Conservation (phyloP, 2,329 filamentous ascomycete genomes). For the Talaromyces sp. region DNA sequence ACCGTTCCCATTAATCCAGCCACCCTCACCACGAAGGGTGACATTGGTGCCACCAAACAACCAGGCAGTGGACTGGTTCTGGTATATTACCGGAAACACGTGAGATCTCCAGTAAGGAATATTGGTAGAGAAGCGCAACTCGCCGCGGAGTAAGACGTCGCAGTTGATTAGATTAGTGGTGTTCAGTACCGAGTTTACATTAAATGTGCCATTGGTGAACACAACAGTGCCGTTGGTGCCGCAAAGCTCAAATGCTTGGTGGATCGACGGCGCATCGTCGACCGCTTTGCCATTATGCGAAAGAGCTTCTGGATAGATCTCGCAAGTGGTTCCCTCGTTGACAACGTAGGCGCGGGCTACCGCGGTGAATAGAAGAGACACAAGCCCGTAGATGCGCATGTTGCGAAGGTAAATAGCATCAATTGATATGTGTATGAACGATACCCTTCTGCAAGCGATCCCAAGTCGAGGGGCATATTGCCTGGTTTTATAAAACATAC, state of each 20-base stretch:
- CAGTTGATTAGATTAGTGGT: conserved; percentile 21
- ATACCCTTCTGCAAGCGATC: background rate
- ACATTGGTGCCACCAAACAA: conserved; percentile 50
- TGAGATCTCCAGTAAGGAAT: conserved; percentile 49
- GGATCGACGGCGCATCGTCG: conserved; percentile 18
- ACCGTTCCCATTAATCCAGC: conserved; percentile 52
- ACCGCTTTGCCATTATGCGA: conserved; percentile 14
- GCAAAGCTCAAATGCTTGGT: conserved; percentile 24
- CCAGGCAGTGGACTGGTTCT: conserved; percentile 53
- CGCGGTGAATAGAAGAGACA: background rate
- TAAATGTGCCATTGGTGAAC: conserved; percentile 20
- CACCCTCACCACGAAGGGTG: conserved; percentile 45
- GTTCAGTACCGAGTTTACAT: conserved; percentile 18
- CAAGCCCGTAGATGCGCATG: background rate
- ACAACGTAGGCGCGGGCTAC: conserved; percentile 13
- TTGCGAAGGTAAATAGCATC: background rate
- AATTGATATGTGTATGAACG: background rate
- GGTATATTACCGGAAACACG: conserved; percentile 48
- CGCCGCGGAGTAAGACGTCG: conserved; percentile 21
- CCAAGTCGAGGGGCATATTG: background rate
- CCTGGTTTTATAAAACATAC: background rate
- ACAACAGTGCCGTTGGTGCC: conserved; percentile 21
- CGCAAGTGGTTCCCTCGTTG: conserved; percentile 14
- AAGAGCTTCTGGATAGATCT: conserved; percentile 18
- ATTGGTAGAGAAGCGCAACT: conserved; percentile 36